A percentile compares a stretch with the other conserved stretches of the same genome.
phyloP scores from a whole-genome alignment of 805 yeast species.

The Torulaspora maleeae region DNA sequence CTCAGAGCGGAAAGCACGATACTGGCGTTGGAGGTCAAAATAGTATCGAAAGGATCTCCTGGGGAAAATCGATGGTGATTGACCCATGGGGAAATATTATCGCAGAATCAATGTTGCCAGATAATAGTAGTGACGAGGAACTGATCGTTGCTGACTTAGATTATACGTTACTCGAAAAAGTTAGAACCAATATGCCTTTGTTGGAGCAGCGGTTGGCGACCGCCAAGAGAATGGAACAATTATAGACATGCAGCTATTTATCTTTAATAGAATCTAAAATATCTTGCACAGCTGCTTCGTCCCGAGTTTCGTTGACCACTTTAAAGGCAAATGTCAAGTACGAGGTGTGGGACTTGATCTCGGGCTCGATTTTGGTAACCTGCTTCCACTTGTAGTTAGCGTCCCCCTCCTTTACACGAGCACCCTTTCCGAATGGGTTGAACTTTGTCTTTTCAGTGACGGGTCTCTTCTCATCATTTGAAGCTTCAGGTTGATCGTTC shows the following conservation, averaged over 20 bases:
- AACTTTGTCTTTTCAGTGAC: conserved; percentile 48
- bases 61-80: conserved; percentile 82
- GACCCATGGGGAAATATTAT: conserved; percentile 88
- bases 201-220: conserved; percentile 61
- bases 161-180: conserved; percentile 41
- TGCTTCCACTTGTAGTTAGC: conserved; percentile 70
- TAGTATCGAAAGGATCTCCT: conserved; percentile 54
- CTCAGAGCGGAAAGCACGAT: conserved; percentile 77
- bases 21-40: conserved; percentile 39
- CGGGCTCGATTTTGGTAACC: conserved; percentile 79
- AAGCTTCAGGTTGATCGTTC: conserved; percentile 26
- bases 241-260: not conserved
- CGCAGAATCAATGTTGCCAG: conserved; percentile 48
- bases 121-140: conserved; percentile 40
- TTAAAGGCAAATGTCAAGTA: conserved; percentile 83
- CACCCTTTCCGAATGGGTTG: conserved; percentile 92
- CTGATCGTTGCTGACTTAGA: conserved; percentile 66
- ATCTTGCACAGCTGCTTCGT: conserved; percentile 13
- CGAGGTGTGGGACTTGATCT: conserved; percentile 89
- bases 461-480: conserved; percentile 28
- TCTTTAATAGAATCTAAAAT: conserved; percentile 1
- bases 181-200: conserved; percentile 72
- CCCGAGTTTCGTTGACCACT: conserved; percentile 27
- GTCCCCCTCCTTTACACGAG: conserved; percentile 84
- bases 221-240: not conserved